Percentiles rank a stretch among this genome's conserved stretches.
Conservation (phyloP, 2,329 filamentous ascomycete genomes). For the Ophiocordyceps camponoti-saundersi region DNA sequence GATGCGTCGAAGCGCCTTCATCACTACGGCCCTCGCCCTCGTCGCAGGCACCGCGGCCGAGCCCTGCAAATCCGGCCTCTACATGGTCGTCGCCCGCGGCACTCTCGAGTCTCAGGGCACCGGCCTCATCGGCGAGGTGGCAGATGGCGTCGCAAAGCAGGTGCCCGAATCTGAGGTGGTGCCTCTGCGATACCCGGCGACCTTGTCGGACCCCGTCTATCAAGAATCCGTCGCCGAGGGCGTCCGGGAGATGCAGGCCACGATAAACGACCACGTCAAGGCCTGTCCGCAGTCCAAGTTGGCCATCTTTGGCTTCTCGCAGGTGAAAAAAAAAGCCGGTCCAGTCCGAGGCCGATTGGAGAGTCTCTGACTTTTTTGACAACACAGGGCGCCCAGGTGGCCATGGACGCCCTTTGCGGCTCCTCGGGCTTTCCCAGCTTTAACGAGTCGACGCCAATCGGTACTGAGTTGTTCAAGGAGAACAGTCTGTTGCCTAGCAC, state of each 20-base stretch:
- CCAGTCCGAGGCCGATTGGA: neutral
- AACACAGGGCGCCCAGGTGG: constrained; percentile 20
- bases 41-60: constrained; percentile 9
- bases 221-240: constrained; percentile 17
- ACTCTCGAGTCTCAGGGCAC: constrained; percentile 16
- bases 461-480: constrained; percentile 11
- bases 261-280: constrained; percentile 14
- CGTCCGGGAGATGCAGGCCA: constrained; percentile 11
- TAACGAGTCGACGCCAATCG: constrained; percentile 10
- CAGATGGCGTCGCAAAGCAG: constrained; percentile 13
- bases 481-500: constrained; percentile 12
- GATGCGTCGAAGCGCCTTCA: neutral
- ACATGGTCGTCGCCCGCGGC: constrained; percentile 23
- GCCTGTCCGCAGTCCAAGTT: constrained; percentile 21
- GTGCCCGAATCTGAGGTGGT: constrained; percentile 17
- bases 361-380: neutral
- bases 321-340: constrained; percentile 8
- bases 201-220: constrained; percentile 15
- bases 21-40: constrained; percentile 2
- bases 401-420: constrained; percentile 20
- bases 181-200: constrained; percentile 21
- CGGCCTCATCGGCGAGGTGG: constrained; percentile 16
- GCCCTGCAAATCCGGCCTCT: constrained; percentile 18
- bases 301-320: constrained; percentile 23
- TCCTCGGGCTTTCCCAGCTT: constrained; percentile 11